These are phyloP conservation scores for Fraxinus albicans DNA, from an alignment of 305 asterid species.

Conservation along the genomic window DNA sequence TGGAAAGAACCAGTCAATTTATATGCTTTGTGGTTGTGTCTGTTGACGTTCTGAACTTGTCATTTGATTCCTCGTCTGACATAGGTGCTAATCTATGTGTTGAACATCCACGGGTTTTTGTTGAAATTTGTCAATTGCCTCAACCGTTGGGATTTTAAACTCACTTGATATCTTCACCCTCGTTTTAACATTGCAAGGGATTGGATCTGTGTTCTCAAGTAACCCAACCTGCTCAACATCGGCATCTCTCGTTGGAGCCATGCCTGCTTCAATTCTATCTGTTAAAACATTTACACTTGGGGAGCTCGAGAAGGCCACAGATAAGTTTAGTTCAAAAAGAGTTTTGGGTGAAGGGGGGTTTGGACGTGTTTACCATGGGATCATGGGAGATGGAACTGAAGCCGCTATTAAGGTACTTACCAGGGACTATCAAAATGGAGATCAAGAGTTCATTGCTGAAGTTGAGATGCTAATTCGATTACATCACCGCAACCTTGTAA, in stretches of 20 bases:
- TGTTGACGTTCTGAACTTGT: neutral
- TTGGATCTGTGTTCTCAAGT: conserved; percentile 65
- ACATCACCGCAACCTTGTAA: conserved; percentile 97
- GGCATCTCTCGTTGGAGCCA: conserved; percentile 52
- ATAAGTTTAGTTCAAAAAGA: conserved; percentile 61
- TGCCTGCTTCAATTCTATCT: conserved; percentile 81
- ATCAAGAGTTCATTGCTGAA: conserved; percentile 89
- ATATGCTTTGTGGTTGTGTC: neutral
- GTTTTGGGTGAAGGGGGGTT: conserved; percentile 97
- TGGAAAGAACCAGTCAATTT: neutral
- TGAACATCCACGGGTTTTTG: conserved; percentile 7
- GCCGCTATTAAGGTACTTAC: conserved; percentile 84
- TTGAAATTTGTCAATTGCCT: neutral
- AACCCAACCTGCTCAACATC: conserved; percentile 77
- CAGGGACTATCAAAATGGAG: conserved; percentile 75
- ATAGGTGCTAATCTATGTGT: conserved; percentile 11
- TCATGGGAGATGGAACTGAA: conserved; percentile 66
- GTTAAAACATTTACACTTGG: conserved; percentile 69
- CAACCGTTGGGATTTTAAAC: neutral
- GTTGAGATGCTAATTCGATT: conserved; percentile 92
- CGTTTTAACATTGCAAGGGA: conserved; percentile 40
- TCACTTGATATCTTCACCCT: neutral
- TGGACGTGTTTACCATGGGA: conserved; percentile 92
- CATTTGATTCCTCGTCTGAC: neutral
- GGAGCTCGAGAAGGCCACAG: conserved; percentile 87